Conservation (phyloP, 2,329 filamentous ascomycete species). For the Aspergillus felis region DNA sequence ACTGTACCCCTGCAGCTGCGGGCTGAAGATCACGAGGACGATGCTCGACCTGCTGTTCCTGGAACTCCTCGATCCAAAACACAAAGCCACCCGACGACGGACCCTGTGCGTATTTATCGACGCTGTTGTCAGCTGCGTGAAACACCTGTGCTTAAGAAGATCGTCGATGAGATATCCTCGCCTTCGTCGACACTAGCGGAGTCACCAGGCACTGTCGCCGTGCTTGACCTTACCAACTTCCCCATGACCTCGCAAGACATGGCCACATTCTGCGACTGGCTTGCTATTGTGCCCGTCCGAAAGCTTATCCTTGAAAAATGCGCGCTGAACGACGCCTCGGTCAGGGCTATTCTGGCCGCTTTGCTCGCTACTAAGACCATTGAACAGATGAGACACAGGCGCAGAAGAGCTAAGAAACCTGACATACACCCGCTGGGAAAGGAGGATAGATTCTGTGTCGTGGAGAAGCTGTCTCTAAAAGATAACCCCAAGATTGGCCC, state of each 20-base stretch:
- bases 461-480: slow-evolving; percentile 84
- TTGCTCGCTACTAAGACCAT: slow-evolving; percentile 74
- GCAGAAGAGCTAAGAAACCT: slow-evolving; percentile 37
- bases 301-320: slow-evolving; percentile 85
- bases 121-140: slow-evolving; percentile 92
- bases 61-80: slow-evolving; percentile 43
- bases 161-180: slow-evolving; percentile 80
- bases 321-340: slow-evolving; percentile 78
- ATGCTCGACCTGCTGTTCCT: slow-evolving; percentile 40
- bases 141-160: slow-evolving; percentile 84
- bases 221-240: slow-evolving; percentile 79
- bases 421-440: slow-evolving; percentile 26
- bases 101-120: slow-evolving; percentile 87
- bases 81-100: slow-evolving; percentile 74
- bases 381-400: slow-evolving; percentile 52
- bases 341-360: slow-evolving; percentile 81
- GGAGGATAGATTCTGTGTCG: slow-evolving; percentile 56
- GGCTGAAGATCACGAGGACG: slow-evolving; percentile 61
- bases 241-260: slow-evolving; percentile 79
- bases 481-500: slow-evolving; percentile 80
- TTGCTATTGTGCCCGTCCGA: slow-evolving; percentile 87
- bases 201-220: slow-evolving; percentile 71
- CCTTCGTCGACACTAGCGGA: slow-evolving; percentile 61
- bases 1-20: slow-evolving; percentile 79
- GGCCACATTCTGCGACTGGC: slow-evolving; percentile 83